A percentile compares a stretch with the other conserved stretches of the same genome.
phyloP scores from a whole-genome alignment of 139 green algal species.

The Closterium sp. region DNA sequence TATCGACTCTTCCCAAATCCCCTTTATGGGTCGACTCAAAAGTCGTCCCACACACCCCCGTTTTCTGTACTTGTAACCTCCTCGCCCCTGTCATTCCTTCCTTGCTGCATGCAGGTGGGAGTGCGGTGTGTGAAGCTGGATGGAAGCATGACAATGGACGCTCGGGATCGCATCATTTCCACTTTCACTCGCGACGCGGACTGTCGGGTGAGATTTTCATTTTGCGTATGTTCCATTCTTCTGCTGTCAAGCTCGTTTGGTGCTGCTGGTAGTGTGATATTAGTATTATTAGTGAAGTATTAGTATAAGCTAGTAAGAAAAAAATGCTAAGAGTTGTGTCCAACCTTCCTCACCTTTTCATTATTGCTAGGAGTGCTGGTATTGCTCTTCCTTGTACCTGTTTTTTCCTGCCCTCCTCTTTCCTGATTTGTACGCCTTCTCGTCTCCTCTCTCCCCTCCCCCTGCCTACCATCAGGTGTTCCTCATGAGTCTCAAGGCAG shows the following conservation, averaged over 20 bases:
- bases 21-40: too few species aligned
- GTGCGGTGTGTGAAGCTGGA: constrained; percentile 77
- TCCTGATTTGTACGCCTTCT: too few species aligned
- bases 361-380: neutral
- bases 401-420: too few species aligned
- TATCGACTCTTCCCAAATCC: too few species aligned
- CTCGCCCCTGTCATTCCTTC: too few species aligned
- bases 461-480: constrained; percentile 22
- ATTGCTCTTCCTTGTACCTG: neutral
- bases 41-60: too few species aligned
- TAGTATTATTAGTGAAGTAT: too few species aligned
- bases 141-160: constrained; percentile 77
- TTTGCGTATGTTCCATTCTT: too few species aligned
- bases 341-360: neutral
- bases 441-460: neutral
- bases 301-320: too few species aligned
- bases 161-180: constrained; percentile 71
- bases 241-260: too few species aligned
- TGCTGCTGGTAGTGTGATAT: too few species aligned
- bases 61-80: too few species aligned
- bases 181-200: constrained; percentile 76
- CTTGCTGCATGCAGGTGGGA: constrained; percentile 61
- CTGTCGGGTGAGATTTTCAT: constrained; percentile 44
- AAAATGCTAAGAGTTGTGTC: neutral
- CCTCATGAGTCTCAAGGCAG: constrained; percentile 55